Percentiles rank a stretch among this genome's conserved stretches.
Conservation (phyloP, 176 grass and related monocot genomes). For the Zea luxurians region DNA sequence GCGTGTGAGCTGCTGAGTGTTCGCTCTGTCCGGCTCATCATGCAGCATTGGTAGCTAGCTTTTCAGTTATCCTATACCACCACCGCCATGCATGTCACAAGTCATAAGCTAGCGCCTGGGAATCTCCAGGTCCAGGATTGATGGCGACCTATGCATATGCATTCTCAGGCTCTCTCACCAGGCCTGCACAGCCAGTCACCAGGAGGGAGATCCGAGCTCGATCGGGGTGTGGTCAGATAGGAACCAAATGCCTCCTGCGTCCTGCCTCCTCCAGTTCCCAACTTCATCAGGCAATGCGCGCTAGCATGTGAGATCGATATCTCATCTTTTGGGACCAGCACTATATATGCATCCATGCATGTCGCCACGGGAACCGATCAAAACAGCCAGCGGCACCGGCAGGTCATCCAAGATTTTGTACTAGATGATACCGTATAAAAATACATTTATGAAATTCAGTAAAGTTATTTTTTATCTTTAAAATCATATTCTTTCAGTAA, state of each 20-base stretch:
- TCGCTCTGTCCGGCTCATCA: no score
- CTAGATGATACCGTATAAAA: no score
- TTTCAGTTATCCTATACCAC: no score
- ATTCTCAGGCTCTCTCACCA: neutral
- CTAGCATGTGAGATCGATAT: neutral
- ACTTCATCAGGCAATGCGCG: conserved; percentile 28
- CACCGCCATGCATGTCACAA: no score
- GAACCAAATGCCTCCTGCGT: conserved; percentile 22
- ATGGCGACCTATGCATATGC: conserved; percentile 29
- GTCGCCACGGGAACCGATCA: neutral
- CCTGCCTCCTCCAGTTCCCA: conserved; percentile 36
- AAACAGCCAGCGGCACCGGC: no score
- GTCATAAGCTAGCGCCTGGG: neutral
- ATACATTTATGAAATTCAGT: no score
- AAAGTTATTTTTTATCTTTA: no score
- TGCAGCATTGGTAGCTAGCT: no score
- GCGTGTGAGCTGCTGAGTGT: no score
- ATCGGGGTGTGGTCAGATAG: neutral
- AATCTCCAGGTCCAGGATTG: conserved; percentile 37
- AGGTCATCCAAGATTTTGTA: no score
- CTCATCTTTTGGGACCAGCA: neutral
- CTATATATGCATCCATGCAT: neutral
- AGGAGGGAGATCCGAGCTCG: neutral
- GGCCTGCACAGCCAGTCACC: no score
- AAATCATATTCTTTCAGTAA: no score